Evolutionary conservation across 352 stramenopile species (phyloP).

Genomic region (Hyaloperonospora brassicae): DNA sequence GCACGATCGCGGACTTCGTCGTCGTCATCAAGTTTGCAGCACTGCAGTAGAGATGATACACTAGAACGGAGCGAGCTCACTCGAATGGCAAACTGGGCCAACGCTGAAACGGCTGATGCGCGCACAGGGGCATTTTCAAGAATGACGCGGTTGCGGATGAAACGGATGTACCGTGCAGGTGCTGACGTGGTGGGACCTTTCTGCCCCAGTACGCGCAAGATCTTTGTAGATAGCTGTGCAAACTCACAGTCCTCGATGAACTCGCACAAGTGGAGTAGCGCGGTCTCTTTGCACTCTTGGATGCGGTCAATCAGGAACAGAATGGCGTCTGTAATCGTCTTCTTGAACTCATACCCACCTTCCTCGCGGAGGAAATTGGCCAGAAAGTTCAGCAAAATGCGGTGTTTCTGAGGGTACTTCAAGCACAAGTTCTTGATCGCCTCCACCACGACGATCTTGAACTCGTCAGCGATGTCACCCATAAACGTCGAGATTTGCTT

Average conservation of each 20-base stretch:
- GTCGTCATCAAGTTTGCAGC: conserved; percentile 94
- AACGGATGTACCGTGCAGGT: conserved; percentile 97
- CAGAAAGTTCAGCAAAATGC: conserved; percentile 96
- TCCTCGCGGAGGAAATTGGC: conserved; percentile 95
- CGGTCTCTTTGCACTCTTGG: conserved; percentile 95
- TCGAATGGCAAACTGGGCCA: conserved; percentile 94
- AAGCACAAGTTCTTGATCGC: conserved; percentile 96
- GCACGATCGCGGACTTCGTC: conserved; percentile 94
- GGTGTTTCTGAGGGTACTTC: conserved; percentile 97
- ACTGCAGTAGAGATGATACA: conserved; percentile 92
- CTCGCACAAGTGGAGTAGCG: conserved; percentile 97
- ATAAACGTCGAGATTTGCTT: conserved; percentile 98
- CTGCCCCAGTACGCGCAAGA: conserved; percentile 93
- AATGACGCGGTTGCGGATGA: conserved; percentile 99
- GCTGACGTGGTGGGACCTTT: conserved; percentile 90
- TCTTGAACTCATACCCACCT: conserved; percentile 99
- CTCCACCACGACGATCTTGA: conserved; percentile 98
- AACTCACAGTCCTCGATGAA: conserved; percentile 99
- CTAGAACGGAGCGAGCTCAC: conserved; percentile 90
- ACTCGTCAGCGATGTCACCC: conserved; percentile 98
- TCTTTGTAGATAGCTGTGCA: conserved; percentile 87
- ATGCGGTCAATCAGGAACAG: conserved; percentile 95
- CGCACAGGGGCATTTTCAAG: conserved; percentile 96
- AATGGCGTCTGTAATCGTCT: conserved; percentile 97
- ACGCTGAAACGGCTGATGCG: conserved; percentile 92